These are phyloP conservation scores for Saccharomyces kudriavzevii DNA, from an alignment of 805 yeast species.

Conservation along the genomic window DNA sequence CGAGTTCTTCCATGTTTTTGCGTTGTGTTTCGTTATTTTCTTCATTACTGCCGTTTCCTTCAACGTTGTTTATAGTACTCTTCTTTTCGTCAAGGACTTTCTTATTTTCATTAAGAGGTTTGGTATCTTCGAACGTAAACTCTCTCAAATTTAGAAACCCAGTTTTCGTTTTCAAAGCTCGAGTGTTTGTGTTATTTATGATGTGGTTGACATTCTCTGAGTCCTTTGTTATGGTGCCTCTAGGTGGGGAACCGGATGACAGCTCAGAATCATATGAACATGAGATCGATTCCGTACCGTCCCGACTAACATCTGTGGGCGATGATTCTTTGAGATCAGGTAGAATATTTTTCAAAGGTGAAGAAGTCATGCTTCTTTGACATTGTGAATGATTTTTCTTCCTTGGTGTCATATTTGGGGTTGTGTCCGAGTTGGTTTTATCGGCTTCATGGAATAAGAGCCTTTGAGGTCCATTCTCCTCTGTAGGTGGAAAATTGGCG, in stretches of 20 bases:
- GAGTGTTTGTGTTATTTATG: slow-evolving; percentile 11
- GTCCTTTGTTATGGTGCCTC: background rate
- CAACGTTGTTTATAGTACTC: background rate
- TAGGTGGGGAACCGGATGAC: slow-evolving; percentile 1
- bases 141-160: slow-evolving; percentile 44
- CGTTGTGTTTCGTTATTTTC: background rate
- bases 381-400: slow-evolving; percentile 4
- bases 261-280: slow-evolving; percentile 9
- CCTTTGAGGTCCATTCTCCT: slow-evolving; percentile 19
- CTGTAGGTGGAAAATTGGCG: slow-evolving; percentile 1
- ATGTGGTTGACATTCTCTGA: background rate
- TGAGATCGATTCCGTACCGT: slow-evolving; percentile 5
- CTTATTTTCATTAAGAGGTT: slow-evolving; percentile 1
- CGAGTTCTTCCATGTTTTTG: slow-evolving; percentile 10
- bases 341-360: slow-evolving; percentile 14
- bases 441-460: slow-evolving; percentile 18
- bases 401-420: slow-evolving; percentile 3
- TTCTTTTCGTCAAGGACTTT: slow-evolving; percentile 1
- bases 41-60: background rate
- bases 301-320: slow-evolving; percentile 3
- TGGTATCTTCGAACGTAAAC: slow-evolving; percentile 30
- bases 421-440: slow-evolving; percentile 13
- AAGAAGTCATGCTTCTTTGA: slow-evolving; percentile 1
- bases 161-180: slow-evolving; percentile 40
- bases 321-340: slow-evolving; percentile 5